Conservation (phyloP, 495 filamentous ascomycete species). For the Polyplosphaeria fusca region DNA sequence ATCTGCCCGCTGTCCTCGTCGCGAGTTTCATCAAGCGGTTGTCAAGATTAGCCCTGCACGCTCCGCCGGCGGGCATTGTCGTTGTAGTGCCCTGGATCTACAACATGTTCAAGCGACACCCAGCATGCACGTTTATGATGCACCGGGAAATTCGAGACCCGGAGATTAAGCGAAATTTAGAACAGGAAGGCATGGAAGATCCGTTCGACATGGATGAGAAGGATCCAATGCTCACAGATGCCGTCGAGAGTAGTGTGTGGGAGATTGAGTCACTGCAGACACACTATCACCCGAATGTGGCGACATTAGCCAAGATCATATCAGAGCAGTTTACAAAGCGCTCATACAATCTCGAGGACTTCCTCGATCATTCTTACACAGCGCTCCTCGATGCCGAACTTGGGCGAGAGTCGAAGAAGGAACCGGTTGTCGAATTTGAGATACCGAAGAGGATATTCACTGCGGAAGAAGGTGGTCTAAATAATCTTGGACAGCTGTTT, state of each 20-base stretch:
- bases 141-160: slow-evolving; percentile 67
- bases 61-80: slow-evolving; percentile 84
- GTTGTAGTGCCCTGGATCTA: slow-evolving; percentile 89
- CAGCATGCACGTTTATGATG: slow-evolving; percentile 90
- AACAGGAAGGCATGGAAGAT: slow-evolving; percentile 69
- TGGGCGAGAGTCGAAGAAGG: slow-evolving; percentile 74
- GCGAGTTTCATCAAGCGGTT: slow-evolving; percentile 95
- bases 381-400: slow-evolving; percentile 82
- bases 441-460: slow-evolving; percentile 87
- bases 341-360: slow-evolving; percentile 88
- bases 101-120: slow-evolving; percentile 88
- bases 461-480: slow-evolving; percentile 47
- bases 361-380: slow-evolving; percentile 89
- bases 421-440: slow-evolving; percentile 85
- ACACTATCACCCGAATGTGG: slow-evolving; percentile 97
- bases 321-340: slow-evolving; percentile 97
- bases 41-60: slow-evolving; percentile 73
- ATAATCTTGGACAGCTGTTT: slow-evolving; percentile 36
- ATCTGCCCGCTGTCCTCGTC: slow-evolving; percentile 84
- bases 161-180: slow-evolving; percentile 54
- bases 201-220: slow-evolving; percentile 70
- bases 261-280: slow-evolving; percentile 84
- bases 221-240: slow-evolving; percentile 80
- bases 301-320: slow-evolving; percentile 88
- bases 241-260: slow-evolving; percentile 92